Percentiles rank a stretch among this genome's conserved stretches.
These are phyloP conservation scores for Ceriops zippeliana DNA, from an alignment of 345 rosid species.

Conservation along the genomic window DNA sequence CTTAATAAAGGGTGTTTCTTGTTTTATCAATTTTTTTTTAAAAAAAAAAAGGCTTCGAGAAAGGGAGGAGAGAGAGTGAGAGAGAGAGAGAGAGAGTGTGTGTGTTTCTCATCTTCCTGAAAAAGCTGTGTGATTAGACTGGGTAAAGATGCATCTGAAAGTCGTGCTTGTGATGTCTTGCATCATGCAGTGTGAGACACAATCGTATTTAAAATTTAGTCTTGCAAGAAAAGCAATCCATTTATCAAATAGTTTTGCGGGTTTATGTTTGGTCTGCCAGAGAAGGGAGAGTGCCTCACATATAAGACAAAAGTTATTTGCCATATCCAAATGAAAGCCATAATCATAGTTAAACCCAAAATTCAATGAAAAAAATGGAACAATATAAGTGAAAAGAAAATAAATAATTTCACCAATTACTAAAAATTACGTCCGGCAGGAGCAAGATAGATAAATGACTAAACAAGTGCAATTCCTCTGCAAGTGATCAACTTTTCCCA, in stretches of 20 bases:
- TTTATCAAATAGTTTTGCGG: slow-evolving; percentile 10
- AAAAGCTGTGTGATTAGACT: not conserved
- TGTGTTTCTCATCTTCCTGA: too few species aligned
- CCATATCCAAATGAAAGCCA: slow-evolving; percentile 7
- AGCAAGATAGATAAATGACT: not conserved
- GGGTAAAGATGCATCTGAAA: slow-evolving; percentile 1
- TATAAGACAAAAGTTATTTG: not conserved
- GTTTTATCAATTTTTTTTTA: too few species aligned
- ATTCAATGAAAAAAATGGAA: not conserved
- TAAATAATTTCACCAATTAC: not conserved
- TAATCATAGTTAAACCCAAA: not conserved
- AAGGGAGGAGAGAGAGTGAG: too few species aligned
- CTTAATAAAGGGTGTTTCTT: too few species aligned
- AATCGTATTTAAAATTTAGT: slow-evolving; percentile 3
- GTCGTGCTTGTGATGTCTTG: not conserved
- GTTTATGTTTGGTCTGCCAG: slow-evolving; percentile 32
- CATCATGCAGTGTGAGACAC: not conserved
- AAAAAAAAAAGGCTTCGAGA: too few species aligned
- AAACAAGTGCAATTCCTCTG: slow-evolving; percentile 1
- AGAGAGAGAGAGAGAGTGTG: too few species aligned
- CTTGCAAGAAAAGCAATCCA: slow-evolving; percentile 40
- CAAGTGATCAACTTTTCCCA: not conserved
- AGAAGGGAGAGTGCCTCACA: slow-evolving; percentile 1
- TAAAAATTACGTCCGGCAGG: not conserved
- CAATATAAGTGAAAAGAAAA: too few species aligned